Evolutionary conservation across 805 yeast species (phyloP).

Genomic region (Blastobotrys robertii): DNA sequence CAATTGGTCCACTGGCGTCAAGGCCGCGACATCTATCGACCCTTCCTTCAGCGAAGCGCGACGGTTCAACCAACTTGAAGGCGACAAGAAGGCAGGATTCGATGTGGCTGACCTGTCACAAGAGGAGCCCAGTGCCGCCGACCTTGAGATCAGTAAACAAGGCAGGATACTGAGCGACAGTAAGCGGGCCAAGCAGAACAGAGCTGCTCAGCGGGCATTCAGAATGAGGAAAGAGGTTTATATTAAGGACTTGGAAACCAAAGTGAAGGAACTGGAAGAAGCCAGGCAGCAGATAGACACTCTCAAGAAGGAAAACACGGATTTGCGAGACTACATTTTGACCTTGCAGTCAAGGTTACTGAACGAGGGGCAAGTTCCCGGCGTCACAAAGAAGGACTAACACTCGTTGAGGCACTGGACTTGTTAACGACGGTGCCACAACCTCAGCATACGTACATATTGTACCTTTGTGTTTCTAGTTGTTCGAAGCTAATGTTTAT

Average conservation of each 20-base stretch:
- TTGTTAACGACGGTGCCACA: no score
- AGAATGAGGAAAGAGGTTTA: conserved; percentile 75
- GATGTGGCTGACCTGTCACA: background rate
- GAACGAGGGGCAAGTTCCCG: no score
- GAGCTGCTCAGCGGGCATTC: conserved; percentile 88
- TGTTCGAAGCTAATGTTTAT: no score
- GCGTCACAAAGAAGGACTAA: background rate
- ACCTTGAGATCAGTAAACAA: conserved; percentile 5
- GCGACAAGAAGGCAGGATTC: no score
- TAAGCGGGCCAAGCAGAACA: conserved; percentile 84
- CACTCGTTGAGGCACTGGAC: no score
- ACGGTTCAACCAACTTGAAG: no score
- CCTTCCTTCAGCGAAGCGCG: conserved; percentile 1
- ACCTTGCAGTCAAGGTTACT: conserved; percentile 54
- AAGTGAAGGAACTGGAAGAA: conserved; percentile 53
- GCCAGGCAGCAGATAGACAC: conserved; percentile 55
- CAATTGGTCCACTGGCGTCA: no score
- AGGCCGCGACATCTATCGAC: background rate
- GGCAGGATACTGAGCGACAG: conserved; percentile 47
- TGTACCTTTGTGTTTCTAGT: no score
- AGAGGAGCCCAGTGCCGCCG: conserved; percentile 1
- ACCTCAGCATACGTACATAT: no score
- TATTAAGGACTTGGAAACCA: conserved; percentile 67
- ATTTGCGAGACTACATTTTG: conserved; percentile 61
- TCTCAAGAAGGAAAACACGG: conserved; percentile 60